Evolutionary conservation across 148 eudicot species (phyloP), one percentile per base, ranked within the genome.

Genomic region (Fagopyrum homotropicum): DNA sequence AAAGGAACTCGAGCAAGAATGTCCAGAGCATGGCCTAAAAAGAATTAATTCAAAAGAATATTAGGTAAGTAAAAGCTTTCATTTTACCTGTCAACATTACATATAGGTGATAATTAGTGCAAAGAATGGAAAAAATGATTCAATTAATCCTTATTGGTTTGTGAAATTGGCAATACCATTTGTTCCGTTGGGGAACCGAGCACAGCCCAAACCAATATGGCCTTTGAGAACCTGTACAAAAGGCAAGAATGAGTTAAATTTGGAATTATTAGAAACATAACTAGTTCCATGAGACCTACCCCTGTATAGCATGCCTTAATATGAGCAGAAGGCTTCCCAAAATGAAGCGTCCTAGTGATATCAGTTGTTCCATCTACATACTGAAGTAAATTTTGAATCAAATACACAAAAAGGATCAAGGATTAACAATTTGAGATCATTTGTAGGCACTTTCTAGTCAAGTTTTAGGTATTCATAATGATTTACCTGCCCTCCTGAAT

Each of bases 311-410:
- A 95, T 75, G 89, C 82, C 85, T 92, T 92, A 79, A 92, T 96
- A 92, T 95, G 99, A 77, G 86, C 82, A 54, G 97, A 88, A 72
- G 99, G 97, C 75, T 80, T 80, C 72, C 97, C 98, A 78, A 95
- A 95, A 85, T 95, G 99, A 78, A 92, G 93, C 26, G 99, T 95
- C 80, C 98, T 83, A 66, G 99, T 95, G 72, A 95, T 92, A 79
- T 95, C 96, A 72, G 99, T 95, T 78, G 97, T 95, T 79, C 99
- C 99, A 83, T 95, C 97, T 72, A 85, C 86, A 84, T 95, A 95
- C 99, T 95, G 71, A 64, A 64, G 10, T 64, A 2, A 64, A 35
- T 30, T 64, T 0, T 40, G 2, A 64, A 9, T 64, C 70, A 64
- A 40, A 66, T 40, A 43, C 46, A 29, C 15, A 66, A 35, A 66